Evolutionary conservation across 306 rosid genomes (phyloP), one percentile per base, ranked within the genome.

Genomic region (Macrotyloma uniflorum): DNA sequence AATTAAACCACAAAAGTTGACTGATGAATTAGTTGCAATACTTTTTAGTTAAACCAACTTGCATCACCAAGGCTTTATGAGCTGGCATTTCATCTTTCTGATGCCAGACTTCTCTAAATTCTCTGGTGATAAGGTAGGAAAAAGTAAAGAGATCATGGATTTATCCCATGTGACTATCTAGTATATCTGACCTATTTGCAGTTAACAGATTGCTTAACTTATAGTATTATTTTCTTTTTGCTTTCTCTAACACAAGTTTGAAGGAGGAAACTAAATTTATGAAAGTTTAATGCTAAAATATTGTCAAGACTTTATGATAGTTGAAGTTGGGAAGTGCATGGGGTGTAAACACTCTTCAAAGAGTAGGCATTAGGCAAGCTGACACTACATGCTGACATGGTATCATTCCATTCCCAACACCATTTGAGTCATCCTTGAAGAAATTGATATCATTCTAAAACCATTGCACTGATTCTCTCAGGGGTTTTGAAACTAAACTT

Each of bases 51-150:
- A 47, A 26, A 77, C 30, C 36, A n/a, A 18, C 42, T 36, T 36
- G 84, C 49, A 2, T 82, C 70, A 73, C 46, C 61, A 86, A 75
- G 70, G 80, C 86, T 70, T 85, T 86, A 70, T 83, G 87, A 88
- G 92, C 47, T 90, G 88, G 84, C 63, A 35, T 66, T 51, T 58
- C 61, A 75, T 68, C 83, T 80, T 90, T 88, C 62, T 83, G 84
- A 85, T 87, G 88, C 82, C 69, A 57, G 28, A 35, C 28, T 83
- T 78, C 57, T 72, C 74, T 51, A 19, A 79, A 74, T 38, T 50
- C 74, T 23, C 20, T 24, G 6, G 36, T 22, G 67, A 40, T 66
- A 63, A 35, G 82, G 22, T 59, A 35, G 28, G 22, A 50, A 59
- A 26, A 80, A 49, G 32, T 9, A 74, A 22, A 42, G 24, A 72